Evolutionary conservation across 2,329 filamentous ascomycete genomes (phyloP), one percentile per base, ranked within the genome.

Genomic region (Exophiala oligosperma): DNA sequence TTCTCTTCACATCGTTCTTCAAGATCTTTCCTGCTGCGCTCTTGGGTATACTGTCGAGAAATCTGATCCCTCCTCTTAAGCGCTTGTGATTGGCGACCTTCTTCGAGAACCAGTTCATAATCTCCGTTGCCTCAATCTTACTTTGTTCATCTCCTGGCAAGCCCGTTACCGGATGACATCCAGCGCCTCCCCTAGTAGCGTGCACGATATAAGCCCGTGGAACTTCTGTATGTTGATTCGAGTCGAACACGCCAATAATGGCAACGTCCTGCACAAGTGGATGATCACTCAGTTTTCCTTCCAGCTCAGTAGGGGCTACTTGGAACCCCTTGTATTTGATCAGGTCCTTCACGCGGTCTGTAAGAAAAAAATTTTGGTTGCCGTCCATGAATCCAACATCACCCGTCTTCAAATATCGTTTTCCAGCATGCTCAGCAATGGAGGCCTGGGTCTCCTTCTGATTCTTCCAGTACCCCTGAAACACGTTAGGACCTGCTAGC

Each of bases 361-460:
- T 96, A 70, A 96, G 93, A 77, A 87, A 96, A 68, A 95, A 90
- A 69, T 95, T 90, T 29, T 89, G 90, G 6, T 68, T 49, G 49
- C 89, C 81, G 69, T 96, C 90, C 67, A 90, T 84, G 64, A 90
- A 86, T 3, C 91, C 90, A 28, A 96, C 86, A 68, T 97, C 92
- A 1, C 92, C 92, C 0, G 92, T 96, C 73, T 88, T 92, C 80
- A 96, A 96, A 78, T 86, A 97, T 1, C 91, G 17, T 17, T 17
- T 17, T 17, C 17, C 17, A 17, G 17, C 91, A 63, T 95, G 90
- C 28, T 55, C 40, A 7, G 56, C 59, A 38, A 86, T 72, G 11
- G 81, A 81, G 29, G 83, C 77, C 23, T 73, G 76, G 2, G 84
- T 87, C 1, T 79, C 83, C 53, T 78, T 74, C 0, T 79, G 77